Evolutionary conservation across 2,329 filamentous ascomycete species (phyloP).

Genomic region (Claviceps fusiformis): DNA sequence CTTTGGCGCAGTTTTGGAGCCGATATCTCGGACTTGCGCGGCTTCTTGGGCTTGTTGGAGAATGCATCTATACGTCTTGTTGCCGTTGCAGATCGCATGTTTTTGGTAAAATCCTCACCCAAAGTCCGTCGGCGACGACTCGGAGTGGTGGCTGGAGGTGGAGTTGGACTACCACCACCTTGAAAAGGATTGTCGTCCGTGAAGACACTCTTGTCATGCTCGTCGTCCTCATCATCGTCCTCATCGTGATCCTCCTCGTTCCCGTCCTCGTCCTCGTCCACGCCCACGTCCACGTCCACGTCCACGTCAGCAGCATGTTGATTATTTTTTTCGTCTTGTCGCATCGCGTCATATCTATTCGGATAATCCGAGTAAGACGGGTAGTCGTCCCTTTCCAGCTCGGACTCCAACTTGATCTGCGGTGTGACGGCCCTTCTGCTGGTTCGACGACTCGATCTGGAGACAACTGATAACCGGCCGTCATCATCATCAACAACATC

Average conservation of each 20-base stretch:
- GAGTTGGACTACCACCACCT: conserved; percentile 56
- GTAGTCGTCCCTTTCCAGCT: conserved; percentile 27
- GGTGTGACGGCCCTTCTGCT: conserved; percentile 38
- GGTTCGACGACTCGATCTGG: conserved; percentile 31
- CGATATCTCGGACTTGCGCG: conserved; percentile 46
- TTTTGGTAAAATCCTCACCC: conserved; percentile 27
- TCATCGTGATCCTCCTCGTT: conserved; percentile 31
- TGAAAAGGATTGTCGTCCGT: conserved; percentile 90
- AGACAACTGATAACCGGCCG: conserved; percentile 22
- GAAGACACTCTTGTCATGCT: conserved; percentile 52
- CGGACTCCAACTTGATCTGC: conserved; percentile 39
- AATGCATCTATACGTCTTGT: conserved; percentile 31
- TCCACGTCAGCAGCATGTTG: neutral
- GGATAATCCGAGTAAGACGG: conserved; percentile 29
- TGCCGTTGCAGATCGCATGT: conserved; percentile 27
- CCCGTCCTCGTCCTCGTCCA: no score
- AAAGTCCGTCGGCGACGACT: conserved; percentile 36
- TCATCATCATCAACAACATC: conserved; percentile 27
- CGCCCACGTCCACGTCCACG: neutral
- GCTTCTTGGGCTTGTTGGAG: conserved; percentile 18
- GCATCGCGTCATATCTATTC: conserved; percentile 37
- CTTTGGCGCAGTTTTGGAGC: conserved; percentile 21
- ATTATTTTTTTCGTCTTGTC: neutral
- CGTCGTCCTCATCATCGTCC: conserved; percentile 35
- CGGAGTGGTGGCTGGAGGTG: conserved; percentile 33